Evolutionary conservation across 1,284 basidiomycete species (phyloP).

Genomic region (Agroathelia rolfsii): DNA sequence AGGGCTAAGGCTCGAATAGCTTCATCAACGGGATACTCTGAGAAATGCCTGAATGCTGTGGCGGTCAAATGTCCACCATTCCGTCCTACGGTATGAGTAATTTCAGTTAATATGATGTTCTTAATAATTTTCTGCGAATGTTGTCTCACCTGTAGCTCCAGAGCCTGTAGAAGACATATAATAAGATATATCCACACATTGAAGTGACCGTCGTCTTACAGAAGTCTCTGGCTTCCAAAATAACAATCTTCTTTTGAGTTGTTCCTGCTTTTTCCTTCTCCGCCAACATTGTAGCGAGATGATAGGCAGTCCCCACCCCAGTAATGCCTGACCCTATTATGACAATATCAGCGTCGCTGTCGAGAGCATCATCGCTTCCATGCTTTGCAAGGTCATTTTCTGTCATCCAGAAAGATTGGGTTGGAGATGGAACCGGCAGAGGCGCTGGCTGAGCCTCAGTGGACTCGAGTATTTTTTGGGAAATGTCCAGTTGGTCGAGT

Average conservation of each 20-base stretch:
- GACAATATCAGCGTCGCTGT: constrained; percentile 54
- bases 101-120: neutral
- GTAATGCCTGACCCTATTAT: constrained; percentile 75
- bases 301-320: constrained; percentile 62
- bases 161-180: constrained; percentile 37
- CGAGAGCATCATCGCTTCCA: constrained; percentile 51
- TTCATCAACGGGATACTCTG: constrained; percentile 38
- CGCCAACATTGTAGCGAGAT: constrained; percentile 38
- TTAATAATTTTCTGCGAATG: neutral
- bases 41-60: constrained; percentile 37
- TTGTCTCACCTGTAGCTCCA: constrained; percentile 59
- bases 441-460: too few relatives aligned
- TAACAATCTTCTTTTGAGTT: constrained; percentile 38
- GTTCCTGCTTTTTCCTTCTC: constrained; percentile 4
- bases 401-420: constrained; percentile 61
- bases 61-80: constrained; percentile 74
- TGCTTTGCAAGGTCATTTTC: constrained; percentile 55
- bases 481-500: too few relatives aligned
- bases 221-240: constrained; percentile 71
- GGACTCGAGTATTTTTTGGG: too few relatives aligned
- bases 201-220: constrained; percentile 35
- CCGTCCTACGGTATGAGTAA: constrained; percentile 34
- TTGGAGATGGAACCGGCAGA: constrained; percentile 50
- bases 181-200: constrained; percentile 4
- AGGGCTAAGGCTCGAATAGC: constrained; percentile 44